Conservation (phyloP, 371 early-diverging fungal species). For the Lichtheimia ramosa region DNA sequence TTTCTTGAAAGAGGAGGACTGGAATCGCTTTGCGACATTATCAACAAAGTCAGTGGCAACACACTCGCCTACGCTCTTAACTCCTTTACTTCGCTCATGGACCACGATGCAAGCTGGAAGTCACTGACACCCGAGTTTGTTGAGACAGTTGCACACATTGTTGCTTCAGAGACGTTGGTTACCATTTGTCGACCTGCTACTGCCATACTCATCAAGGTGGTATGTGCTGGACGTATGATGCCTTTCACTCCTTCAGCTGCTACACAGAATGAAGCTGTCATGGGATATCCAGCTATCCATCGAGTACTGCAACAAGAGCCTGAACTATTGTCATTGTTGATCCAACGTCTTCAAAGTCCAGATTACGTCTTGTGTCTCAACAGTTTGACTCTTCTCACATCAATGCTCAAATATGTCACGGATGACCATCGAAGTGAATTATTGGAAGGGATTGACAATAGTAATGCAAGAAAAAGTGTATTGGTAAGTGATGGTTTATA, state of each 20-base stretch:
- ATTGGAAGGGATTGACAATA: constrained; percentile 45
- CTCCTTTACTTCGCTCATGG: constrained; percentile 67
- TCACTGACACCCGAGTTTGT: constrained; percentile 56
- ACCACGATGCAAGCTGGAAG: constrained; percentile 68
- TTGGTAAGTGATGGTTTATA: constrained; percentile 31
- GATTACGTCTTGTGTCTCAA: constrained; percentile 69
- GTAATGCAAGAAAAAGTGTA: constrained; percentile 44
- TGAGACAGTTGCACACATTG: constrained; percentile 53
- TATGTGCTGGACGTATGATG: constrained; percentile 44
- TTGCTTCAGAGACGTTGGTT: constrained; percentile 65
- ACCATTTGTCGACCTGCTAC: constrained; percentile 77
- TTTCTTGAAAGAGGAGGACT: constrained; percentile 66
- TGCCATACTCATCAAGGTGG: constrained; percentile 66
- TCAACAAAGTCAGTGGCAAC: constrained; percentile 60
- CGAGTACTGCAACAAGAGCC: constrained; percentile 52
- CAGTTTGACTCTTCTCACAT: constrained; percentile 64
- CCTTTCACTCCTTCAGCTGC: constrained; percentile 1
- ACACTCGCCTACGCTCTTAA: constrained; percentile 75
- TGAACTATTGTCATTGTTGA: constrained; percentile 55
- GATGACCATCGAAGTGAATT: constrained; percentile 54
- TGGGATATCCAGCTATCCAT: constrained; percentile 54
- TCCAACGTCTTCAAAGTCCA: constrained; percentile 61
- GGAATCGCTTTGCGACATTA: constrained; percentile 60
- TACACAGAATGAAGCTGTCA: constrained; percentile 10
- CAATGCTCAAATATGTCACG: constrained; percentile 63